Percentiles rank a stretch among this genome's conserved stretches.
These are phyloP conservation scores for Thoreauomyces humboldtii DNA, from an alignment of 192 early-diverging fungal species.

Conservation along the genomic window DNA sequence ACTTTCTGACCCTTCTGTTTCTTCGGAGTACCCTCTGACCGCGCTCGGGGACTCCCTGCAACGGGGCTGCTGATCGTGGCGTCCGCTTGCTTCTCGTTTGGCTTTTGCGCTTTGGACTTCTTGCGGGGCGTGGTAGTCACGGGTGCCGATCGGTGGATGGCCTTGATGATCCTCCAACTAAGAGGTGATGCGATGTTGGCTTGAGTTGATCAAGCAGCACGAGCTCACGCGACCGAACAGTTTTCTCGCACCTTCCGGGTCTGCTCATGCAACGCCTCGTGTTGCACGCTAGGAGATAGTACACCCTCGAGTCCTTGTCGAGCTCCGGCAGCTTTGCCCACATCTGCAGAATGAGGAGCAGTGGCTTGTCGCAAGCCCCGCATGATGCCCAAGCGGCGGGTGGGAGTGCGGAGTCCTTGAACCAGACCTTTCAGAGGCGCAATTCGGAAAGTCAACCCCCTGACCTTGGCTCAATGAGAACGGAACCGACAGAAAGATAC, in stretches of 20 bases:
- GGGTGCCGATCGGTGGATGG: slow-evolving; percentile 7
- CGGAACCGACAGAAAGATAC: not conserved
- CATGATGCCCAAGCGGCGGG: slow-evolving; percentile 39
- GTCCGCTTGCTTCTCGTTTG: not conserved
- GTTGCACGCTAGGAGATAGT: slow-evolving; percentile 83
- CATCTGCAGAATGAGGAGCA: slow-evolving; percentile 71
- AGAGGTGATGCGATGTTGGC: not conserved
- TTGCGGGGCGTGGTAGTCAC: slow-evolving; percentile 8
- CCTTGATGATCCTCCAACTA: slow-evolving; percentile 25
- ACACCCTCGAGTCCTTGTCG: slow-evolving; percentile 51
- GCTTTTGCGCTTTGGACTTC: not conserved
- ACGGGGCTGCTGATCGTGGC: too few relatives aligned
- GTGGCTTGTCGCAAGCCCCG: slow-evolving; percentile 52
- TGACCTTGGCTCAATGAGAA: not conserved
- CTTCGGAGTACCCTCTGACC: not conserved
- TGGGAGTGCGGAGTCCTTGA: slow-evolving; percentile 9
- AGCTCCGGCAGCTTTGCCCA: slow-evolving; percentile 70
- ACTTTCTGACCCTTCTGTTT: not conserved
- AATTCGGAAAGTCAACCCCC: not conserved
- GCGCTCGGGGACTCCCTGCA: too few relatives aligned
- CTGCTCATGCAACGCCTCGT: slow-evolving; percentile 68
- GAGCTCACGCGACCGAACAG: too few relatives aligned
- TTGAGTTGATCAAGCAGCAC: not conserved
- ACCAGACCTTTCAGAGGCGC: slow-evolving; percentile 16
- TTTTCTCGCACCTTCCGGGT: slow-evolving; percentile 50